Evolutionary conservation across 331 rosid species (phyloP).

Genomic region (Rhamnella rubrinervis): DNA sequence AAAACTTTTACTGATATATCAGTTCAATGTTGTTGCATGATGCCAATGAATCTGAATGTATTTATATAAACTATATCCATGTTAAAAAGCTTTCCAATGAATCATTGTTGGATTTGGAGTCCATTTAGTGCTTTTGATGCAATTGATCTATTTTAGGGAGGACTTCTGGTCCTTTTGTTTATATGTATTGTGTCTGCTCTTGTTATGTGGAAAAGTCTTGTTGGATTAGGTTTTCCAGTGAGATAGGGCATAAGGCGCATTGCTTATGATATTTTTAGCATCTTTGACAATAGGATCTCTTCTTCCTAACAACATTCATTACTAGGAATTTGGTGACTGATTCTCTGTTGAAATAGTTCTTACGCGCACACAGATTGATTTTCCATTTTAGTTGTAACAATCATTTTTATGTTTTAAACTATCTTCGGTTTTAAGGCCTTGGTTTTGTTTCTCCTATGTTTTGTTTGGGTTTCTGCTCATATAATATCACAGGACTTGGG

Average conservation of each 20-base stretch:
- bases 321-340: too few relatives aligned
- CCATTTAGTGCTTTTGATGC: background rate
- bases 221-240: background rate
- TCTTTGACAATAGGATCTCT: too few relatives aligned
- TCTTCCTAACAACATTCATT: too few relatives aligned
- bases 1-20: constrained; percentile 12
- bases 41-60: background rate
- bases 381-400: too few relatives aligned
- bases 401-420: too few relatives aligned
- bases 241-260: constrained; percentile 5
- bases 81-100: background rate
- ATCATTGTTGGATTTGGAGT: background rate
- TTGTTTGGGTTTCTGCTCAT: too few relatives aligned
- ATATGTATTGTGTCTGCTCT: background rate
- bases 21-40: background rate
- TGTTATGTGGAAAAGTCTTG: background rate
- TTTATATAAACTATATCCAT: background rate
- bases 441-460: too few relatives aligned
- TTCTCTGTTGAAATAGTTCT: too few relatives aligned
- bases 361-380: too few relatives aligned
- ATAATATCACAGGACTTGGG: too few relatives aligned
- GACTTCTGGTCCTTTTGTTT: background rate
- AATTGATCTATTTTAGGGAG: background rate
- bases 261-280: background rate
- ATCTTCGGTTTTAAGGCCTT: too few relatives aligned